Conservation (phyloP, 441 rosid species). For the Metrosideros polymorpha region DNA sequence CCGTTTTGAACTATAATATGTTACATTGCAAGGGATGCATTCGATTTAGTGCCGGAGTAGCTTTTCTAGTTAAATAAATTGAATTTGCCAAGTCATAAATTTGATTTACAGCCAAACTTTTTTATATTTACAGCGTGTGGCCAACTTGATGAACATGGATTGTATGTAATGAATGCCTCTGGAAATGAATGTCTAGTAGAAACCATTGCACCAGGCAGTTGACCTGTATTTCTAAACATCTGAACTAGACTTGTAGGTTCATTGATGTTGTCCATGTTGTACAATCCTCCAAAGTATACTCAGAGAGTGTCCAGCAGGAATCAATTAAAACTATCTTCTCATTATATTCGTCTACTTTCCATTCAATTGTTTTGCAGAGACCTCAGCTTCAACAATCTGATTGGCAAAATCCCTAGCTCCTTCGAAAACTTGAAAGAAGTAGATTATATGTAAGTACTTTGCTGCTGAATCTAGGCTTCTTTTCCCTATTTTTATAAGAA, state of each 20-base stretch:
- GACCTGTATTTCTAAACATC: background rate
- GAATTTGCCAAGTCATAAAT: background rate
- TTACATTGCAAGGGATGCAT: background rate
- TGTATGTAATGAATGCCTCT: background rate
- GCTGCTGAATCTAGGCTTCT: background rate
- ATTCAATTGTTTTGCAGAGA: background rate
- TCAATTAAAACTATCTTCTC: background rate
- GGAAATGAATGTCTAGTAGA: background rate
- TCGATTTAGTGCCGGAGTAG: background rate
- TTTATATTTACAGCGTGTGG: background rate
- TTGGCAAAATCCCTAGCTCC: background rate
- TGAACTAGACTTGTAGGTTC: background rate
- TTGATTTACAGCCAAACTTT: background rate
- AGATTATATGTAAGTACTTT: background rate
- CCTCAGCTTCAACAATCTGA: constrained; percentile 5
- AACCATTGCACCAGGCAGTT: background rate
- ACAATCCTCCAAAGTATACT: background rate
- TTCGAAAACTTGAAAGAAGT: background rate
- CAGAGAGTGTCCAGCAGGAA: background rate
- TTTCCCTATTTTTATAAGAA: background rate
- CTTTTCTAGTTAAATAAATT: background rate
- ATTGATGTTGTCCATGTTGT: background rate
- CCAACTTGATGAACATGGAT: background rate
- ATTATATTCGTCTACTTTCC: background rate
- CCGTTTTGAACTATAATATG: background rate